Conservation (phyloP, 1,284 basidiomycete species). For the Agaricales sp. region DNA sequence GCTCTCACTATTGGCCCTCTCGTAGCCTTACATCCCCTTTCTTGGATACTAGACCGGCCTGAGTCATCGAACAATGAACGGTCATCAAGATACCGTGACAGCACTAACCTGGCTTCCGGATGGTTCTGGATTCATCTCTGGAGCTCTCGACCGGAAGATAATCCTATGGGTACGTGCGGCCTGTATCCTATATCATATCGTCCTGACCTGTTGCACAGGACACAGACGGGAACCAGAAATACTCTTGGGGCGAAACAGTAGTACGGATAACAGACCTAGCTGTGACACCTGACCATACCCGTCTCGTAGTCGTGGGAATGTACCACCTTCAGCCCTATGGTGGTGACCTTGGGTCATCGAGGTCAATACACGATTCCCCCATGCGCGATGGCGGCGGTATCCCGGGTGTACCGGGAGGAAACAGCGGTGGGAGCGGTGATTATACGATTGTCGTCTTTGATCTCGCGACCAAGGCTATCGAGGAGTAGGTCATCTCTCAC, state of each 20-base stretch:
- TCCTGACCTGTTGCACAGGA: slow-evolving; percentile 36
- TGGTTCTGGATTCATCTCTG: slow-evolving; percentile 84
- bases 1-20: neutral
- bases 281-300: slow-evolving; percentile 77
- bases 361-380: slow-evolving; percentile 17
- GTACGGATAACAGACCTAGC: slow-evolving; percentile 85
- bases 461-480: slow-evolving; percentile 49
- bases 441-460: slow-evolving; percentile 72
- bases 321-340: slow-evolving; percentile 19
- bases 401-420: neutral
- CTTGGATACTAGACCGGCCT: slow-evolving; percentile 54
- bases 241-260: slow-evolving; percentile 65
- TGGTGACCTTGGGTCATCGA: slow-evolving; percentile 26
- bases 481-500: slow-evolving; percentile 39
- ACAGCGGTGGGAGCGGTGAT: slow-evolving; percentile 27
- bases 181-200: slow-evolving; percentile 7
- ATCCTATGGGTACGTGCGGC: slow-evolving; percentile 69
- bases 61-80: slow-evolving; percentile 52
- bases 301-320: slow-evolving; percentile 79
- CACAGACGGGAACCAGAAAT: slow-evolving; percentile 57
- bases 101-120: slow-evolving; percentile 85
- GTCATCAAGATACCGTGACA: slow-evolving; percentile 80
- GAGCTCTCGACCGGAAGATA: slow-evolving; percentile 82
- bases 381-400: too few relatives aligned
- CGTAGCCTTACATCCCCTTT: slow-evolving; percentile 9